Percentiles rank a stretch among this genome's conserved stretches.
phyloP scores from a whole-genome alignment of 1,284 basidiomycete species.

The Fistulinella cinereoalba region DNA sequence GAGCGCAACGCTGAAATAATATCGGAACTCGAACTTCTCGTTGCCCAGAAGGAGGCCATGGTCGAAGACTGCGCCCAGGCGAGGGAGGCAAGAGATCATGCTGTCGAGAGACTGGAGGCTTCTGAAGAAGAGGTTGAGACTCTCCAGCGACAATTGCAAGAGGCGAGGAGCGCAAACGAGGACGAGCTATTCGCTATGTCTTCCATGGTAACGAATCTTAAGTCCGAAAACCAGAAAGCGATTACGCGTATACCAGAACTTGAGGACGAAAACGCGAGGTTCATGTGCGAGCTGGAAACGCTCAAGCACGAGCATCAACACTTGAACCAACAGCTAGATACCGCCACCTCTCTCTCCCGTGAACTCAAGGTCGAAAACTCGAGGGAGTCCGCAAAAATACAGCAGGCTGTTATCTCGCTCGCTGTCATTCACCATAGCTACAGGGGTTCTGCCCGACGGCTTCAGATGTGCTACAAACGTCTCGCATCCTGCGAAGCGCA shows the following conservation, averaged over 20 bases:
- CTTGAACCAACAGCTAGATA: conserved; percentile 12
- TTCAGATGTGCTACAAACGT: conserved; percentile 7
- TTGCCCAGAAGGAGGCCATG: conserved; percentile 69
- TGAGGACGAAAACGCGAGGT: conserved; percentile 14
- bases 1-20: conserved; percentile 67
- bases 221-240: conserved; percentile 14
- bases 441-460: conserved; percentile 13
- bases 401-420: conserved; percentile 34
- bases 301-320: conserved; percentile 9
- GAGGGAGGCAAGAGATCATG: conserved; percentile 63
- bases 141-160: conserved; percentile 45
- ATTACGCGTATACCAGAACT: conserved; percentile 12
- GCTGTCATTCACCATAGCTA: conserved; percentile 27
- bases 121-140: conserved; percentile 51
- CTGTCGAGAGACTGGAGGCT: conserved; percentile 42
- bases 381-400: conserved; percentile 16
- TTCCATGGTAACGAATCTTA: conserved; percentile 12
- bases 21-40: conserved; percentile 59
- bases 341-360: conserved; percentile 4
- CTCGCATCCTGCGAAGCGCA: conserved; percentile 18
- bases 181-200: conserved; percentile 20
- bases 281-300: conserved; percentile 16
- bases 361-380: conserved; percentile 11
- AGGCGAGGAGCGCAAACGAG: conserved; percentile 8
- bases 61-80: conserved; percentile 76